Percentiles rank a stretch among this genome's conserved stretches.
These are phyloP conservation scores for Aphanomyces invadans DNA, from an alignment of 352 stramenopile genomes.

Conservation along the genomic window DNA sequence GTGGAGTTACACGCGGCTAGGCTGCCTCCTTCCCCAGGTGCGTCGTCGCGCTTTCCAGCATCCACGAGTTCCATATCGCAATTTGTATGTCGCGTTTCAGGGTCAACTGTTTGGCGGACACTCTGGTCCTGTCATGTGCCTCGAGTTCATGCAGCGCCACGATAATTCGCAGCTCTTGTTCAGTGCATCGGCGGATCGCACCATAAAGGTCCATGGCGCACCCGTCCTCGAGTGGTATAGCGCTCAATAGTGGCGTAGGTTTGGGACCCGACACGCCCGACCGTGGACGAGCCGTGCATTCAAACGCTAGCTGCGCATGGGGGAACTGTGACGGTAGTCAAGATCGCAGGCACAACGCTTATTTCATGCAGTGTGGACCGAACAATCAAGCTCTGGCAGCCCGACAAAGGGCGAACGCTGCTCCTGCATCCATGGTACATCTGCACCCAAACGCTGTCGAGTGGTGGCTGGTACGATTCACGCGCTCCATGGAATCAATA, in stretches of 20 bases:
- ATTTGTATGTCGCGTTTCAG: too few species aligned
- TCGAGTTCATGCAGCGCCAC: constrained; percentile 40
- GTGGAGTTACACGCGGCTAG: constrained; percentile 36
- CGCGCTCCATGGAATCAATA: too few species aligned
- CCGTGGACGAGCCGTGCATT: constrained; percentile 38
- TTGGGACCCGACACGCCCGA: constrained; percentile 43
- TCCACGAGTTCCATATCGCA: too few species aligned
- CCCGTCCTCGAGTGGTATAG: too few species aligned
- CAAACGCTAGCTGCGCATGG: constrained; percentile 55
- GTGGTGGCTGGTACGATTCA: constrained; percentile 31
- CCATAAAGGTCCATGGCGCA: constrained; percentile 42
- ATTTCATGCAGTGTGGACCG: constrained; percentile 64
- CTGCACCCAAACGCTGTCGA: constrained; percentile 44
- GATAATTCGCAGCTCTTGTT: constrained; percentile 53
- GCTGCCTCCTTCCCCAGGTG: constrained; percentile 38
- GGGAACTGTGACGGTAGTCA: constrained; percentile 44
- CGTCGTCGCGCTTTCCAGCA: too few species aligned
- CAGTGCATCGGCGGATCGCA: constrained; percentile 52
- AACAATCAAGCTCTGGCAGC: constrained; percentile 61
- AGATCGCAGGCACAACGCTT: constrained; percentile 41
- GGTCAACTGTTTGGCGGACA: constrained; percentile 43
- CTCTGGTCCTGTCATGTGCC: constrained; percentile 37
- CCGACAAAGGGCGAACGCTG: constrained; percentile 42
- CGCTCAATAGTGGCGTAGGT: too few species aligned
- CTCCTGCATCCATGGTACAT: constrained; percentile 66